Evolutionary conservation across 495 filamentous ascomycete genomes (phyloP), one percentile per base, ranked within the genome.

Genomic region (Penicillium lagena): DNA sequence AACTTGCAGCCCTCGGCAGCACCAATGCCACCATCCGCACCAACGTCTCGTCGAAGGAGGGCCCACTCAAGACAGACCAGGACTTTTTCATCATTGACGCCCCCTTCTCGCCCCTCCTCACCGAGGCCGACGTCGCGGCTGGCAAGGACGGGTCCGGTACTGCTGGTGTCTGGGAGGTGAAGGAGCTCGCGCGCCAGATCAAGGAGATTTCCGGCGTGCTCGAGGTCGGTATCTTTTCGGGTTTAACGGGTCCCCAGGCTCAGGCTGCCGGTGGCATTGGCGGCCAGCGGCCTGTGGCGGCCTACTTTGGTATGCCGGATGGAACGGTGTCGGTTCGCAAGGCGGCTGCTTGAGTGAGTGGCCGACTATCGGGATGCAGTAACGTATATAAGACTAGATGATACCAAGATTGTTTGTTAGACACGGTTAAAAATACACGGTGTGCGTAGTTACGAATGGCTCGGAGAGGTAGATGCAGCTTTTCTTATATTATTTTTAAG

Each of bases 41-140:
- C 40, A 86, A 83, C 9, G 61, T 75, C 1, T 68, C 79, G 29
- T 71, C 73, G 14, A 95, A 94, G 68, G 80, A 85, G 29, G 88
- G 86, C 11, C 87, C 88, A 4, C 72, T 89, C 22, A 86, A 94
- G 56, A 97, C 94, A 10, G 93, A 98, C 66, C 95, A 98, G 62
- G 83, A 80, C 49, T 87, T 95, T 73, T 91, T 86, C 75, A 85
- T 98, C 46, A 79, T 98, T 51, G 93, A 97, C 57, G 93, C 90
- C 9, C 85, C 87, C 0, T 96, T 98, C 70, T 66, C 71, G 31
- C 74, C 82, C 9, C 70, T 96, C 27, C 67, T 86, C 17, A 78
- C 83, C 29, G 58, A 77, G 30, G 61, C 66, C 12, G 87, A 91
- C 54, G 59, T 83, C 9, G 67, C 34, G 14, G 64, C 56, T 14